Base-by-base conservation (phyloP, 768 basidiomycete genomes). In the Megacollybia marginata region DNA sequence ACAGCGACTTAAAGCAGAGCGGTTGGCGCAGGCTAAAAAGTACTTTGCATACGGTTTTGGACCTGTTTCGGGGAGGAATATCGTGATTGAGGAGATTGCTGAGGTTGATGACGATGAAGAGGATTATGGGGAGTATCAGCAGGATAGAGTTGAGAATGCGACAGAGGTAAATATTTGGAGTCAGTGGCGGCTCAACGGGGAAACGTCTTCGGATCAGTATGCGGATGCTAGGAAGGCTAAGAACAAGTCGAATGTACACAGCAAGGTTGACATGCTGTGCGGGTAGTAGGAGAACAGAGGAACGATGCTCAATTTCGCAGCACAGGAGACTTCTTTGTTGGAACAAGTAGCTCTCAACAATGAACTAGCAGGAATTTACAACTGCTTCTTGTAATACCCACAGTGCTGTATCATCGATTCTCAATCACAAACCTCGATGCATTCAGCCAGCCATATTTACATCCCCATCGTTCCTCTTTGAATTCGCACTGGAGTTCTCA, bases 31-130 rank as follows among this genome's bases (percentile, higher is more conserved):
- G 19, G 50, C 50, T 1, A 47, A 38, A 10, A 51, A 51, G 19
- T 47, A 45, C 20, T 51, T 51, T 19, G 50, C 50, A 12, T 51
- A 51, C 47, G 50, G 50, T 16, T 51, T 47, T 47, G 50, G 46
- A 16, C 50, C 50, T 13, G 38, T 51, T 11, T 42, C 50, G 5
- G 50, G 50, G 11, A 28, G n/a, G 16, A 47, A 23, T 11, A 47
- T 51, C 31, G 46, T 51, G 2, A 33, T 51, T 18, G 50, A 51
- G 35, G 46, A 51, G 34, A 51, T 47, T 43, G 46, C 35, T 18
- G 50, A 51, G 44, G 42, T 51, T 33, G 50, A 51, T 16, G 50
- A 51, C 33, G 50, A 51, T 32, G 50, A 51, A 33, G 50, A 51
- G 47, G 50, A 51, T 16, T 51, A 51, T 47, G 50, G 50, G 11